Percentiles rank a stretch among this genome's conserved stretches.
phyloP scores from a whole-genome alignment of 306 rosid genomes.

The Mucuna pruriens region DNA sequence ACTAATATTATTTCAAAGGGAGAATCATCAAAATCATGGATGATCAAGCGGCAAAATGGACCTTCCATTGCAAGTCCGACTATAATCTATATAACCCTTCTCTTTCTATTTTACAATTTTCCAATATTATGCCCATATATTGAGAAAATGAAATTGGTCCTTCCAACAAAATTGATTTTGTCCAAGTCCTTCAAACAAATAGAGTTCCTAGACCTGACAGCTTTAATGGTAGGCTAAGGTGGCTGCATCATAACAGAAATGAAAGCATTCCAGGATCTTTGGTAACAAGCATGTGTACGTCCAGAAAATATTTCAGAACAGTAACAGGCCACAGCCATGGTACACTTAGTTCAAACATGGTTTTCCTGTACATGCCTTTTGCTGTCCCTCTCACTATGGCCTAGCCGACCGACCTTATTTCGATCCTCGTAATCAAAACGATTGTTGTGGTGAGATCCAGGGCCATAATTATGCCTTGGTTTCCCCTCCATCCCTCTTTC shows the following conservation, averaged over 20 bases:
- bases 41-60: constrained; percentile 34
- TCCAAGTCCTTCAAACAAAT: constrained; percentile 33
- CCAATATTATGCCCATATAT: constrained; percentile 36
- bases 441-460: constrained; percentile 55
- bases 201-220: constrained; percentile 1
- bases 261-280: constrained; percentile 13
- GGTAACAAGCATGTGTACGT: background rate
- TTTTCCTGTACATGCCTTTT: constrained; percentile 75
- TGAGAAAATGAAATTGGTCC: constrained; percentile 33
- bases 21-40: constrained; percentile 35
- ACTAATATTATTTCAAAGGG: constrained; percentile 33
- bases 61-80: constrained; percentile 43
- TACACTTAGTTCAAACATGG: constrained; percentile 50
- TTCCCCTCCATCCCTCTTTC: constrained; percentile 61
- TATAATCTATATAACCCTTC: constrained; percentile 28
- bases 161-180: constrained; percentile 39
- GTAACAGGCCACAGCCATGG: background rate
- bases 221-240: background rate
- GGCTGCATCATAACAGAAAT: constrained; percentile 24
- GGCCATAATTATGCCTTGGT: constrained; percentile 55
- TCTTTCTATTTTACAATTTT: constrained; percentile 39
- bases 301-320: constrained; percentile 26
- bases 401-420: constrained; percentile 50
- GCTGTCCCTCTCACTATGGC: constrained; percentile 70
- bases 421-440: constrained; percentile 61